A percentile compares a stretch with the other conserved stretches of the same genome.
Conservation (phyloP, 2,329 filamentous ascomycete species). For the Chlorencoelia australis region DNA sequence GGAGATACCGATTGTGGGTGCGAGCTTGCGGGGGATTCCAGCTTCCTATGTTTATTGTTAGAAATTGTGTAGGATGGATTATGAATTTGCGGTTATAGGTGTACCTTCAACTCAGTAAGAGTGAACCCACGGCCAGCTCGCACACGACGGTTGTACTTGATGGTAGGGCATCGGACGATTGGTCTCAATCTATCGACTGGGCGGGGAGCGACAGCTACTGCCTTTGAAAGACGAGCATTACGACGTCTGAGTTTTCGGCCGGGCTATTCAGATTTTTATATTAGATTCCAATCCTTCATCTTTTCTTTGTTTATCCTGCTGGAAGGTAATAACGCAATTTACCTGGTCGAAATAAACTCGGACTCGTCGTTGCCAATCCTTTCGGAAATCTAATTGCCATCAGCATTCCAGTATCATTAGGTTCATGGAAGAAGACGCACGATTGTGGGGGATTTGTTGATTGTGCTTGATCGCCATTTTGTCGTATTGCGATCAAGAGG, state of each 20-base stretch:
- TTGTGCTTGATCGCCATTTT: conserved; percentile 95
- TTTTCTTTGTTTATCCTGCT: conserved; percentile 13
- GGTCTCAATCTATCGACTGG: conserved; percentile 96
- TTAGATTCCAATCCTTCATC: conserved; percentile 23
- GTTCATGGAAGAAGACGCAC: conserved; percentile 43
- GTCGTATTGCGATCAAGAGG: conserved; percentile 23
- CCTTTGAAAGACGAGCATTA: conserved; percentile 86
- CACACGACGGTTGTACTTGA: conserved; percentile 99
- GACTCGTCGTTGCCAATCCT: conserved; percentile 99
- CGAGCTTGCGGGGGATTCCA: conserved; percentile 87
- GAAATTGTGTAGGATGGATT: conserved; percentile 6
- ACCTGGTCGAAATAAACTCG: conserved; percentile 99
- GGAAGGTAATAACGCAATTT: no score
- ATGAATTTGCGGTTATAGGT: conserved; percentile 3
- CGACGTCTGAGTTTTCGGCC: conserved; percentile 93
- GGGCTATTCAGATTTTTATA: conserved; percentile 48
- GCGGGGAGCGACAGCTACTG: conserved; percentile 86
- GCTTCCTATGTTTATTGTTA: conserved; percentile 61
- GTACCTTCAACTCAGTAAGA: conserved; percentile 92
- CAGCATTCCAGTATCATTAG: conserved; percentile 24
- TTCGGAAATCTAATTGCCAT: conserved; percentile 73
- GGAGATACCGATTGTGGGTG: conserved; percentile 90
- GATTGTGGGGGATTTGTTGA: conserved; percentile 95
- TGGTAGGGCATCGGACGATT: conserved; percentile 90
- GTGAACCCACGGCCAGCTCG: conserved; percentile 97